phyloP scores from a whole-genome alignment of 257 asterid genomes.

The Forsythia viridissima region DNA sequence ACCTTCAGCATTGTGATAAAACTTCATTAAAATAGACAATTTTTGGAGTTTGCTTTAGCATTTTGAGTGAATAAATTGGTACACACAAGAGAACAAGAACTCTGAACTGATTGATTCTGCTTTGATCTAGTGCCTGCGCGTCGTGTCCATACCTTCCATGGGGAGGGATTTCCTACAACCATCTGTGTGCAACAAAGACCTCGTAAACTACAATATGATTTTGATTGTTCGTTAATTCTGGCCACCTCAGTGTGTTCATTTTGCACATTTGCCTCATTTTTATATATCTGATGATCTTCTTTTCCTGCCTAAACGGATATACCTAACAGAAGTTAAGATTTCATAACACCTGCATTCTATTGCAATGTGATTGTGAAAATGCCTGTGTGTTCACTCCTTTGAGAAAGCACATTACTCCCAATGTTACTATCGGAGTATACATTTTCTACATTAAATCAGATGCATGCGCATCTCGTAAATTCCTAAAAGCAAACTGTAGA shows the following conservation, averaged over 20 bases:
- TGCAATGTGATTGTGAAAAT: background rate
- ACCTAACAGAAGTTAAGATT: background rate
- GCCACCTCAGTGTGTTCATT: background rate
- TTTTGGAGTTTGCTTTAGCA: background rate
- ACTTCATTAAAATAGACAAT: background rate
- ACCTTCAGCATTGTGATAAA: background rate
- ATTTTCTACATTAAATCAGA: background rate
- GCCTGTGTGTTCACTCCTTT: no score
- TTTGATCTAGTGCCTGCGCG: conserved; percentile 12
- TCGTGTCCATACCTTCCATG: conserved; percentile 14
- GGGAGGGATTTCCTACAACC: background rate
- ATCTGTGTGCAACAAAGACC: background rate
- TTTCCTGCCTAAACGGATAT: background rate
- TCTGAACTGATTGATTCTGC: conserved; percentile 10
- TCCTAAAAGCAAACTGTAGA: background rate
- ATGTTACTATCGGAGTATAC: background rate
- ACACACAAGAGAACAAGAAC: background rate
- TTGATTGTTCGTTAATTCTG: background rate
- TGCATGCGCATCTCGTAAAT: background rate
- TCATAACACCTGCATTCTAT: background rate
- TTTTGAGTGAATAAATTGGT: background rate
- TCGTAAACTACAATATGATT: background rate
- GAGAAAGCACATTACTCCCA: background rate
- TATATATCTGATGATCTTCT: background rate
- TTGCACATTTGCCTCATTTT: background rate